Evolutionary conservation across 129 eudicot genomes (phyloP), one percentile per base, ranked within the genome.

Genomic region (Calendula officinalis): DNA sequence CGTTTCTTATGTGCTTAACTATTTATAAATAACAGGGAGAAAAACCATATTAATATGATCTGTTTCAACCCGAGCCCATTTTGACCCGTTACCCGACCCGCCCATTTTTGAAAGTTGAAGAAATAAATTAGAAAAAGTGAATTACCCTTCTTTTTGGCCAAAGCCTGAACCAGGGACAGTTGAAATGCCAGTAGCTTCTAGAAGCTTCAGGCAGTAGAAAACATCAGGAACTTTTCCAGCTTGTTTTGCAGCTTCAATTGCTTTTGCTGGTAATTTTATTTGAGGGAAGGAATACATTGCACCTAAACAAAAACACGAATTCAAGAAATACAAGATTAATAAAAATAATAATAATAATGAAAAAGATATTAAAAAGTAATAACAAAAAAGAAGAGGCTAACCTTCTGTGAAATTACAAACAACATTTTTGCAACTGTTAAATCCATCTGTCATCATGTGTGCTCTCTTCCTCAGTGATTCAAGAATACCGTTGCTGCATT

Each of bases 271-370:
- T 64, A 92, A 77, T 54, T 83, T 76, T 34, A 92, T 74, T 83
- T 88, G 98, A 43, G 96, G 96, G 80, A 92, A 92, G 8, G 98
- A 92, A 72, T 94, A 94, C 99, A 94, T 94, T 54, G 99, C 99
- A 55, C 99, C 97, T 92, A 38, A 64, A 15, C 51, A 14, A 43
- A 54, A 74, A 60, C 6, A 7, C 0, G 8, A 14, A 8, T 35
- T 45, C 8, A 13, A 73, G 9, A 56, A 37, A 45, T 22, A 22
- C 10, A 6, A 8, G 9, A 54, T 27, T 9, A n/a, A 9, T 54
- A 22, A 50, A 17, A 3, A 7, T 8, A 11, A 14, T 50, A 4
- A 15, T 6, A 50, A 50, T 7, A 7, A 3, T 50, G 6, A 50
- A 16, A 50, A 50, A 15, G 27, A 12, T 50, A 50, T 3, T 50